phyloP scores from a whole-genome alignment of 1,284 basidiomycete species.

The Naganishia cerealis region DNA sequence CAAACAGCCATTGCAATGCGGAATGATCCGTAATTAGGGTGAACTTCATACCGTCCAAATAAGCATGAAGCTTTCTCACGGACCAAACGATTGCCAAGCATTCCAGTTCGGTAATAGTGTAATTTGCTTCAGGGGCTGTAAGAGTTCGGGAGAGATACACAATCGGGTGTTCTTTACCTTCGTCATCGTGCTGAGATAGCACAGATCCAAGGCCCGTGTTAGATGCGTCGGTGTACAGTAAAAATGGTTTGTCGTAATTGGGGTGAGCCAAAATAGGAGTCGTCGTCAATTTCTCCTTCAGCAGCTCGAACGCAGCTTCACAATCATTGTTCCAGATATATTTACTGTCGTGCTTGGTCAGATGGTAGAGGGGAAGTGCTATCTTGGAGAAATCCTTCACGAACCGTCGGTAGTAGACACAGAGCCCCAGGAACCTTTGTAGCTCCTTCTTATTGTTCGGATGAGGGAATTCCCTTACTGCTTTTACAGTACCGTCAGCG shows the following conservation, averaged over 20 bases:
- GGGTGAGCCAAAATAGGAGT: slow-evolving; percentile 26
- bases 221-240: slow-evolving; percentile 31
- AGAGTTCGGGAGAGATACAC: slow-evolving; percentile 28
- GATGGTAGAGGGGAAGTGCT: slow-evolving; percentile 13
- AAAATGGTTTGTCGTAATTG: slow-evolving; percentile 24
- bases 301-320: slow-evolving; percentile 9
- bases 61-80: slow-evolving; percentile 28
- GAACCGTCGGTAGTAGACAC: slow-evolving; percentile 27
- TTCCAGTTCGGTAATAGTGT: slow-evolving; percentile 31
- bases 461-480: slow-evolving; percentile 22
- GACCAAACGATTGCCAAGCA: slow-evolving; percentile 28
- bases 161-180: slow-evolving; percentile 28
- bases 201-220: slow-evolving; percentile 23
- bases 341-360: slow-evolving; percentile 8
- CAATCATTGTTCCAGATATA: slow-evolving; percentile 11
- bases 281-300: slow-evolving; percentile 4
- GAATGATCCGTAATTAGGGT: slow-evolving; percentile 22
- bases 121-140: slow-evolving; percentile 23
- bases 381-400: slow-evolving; percentile 14
- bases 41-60: slow-evolving; percentile 23
- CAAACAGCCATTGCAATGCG: too few relatives aligned
- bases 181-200: slow-evolving; percentile 9
- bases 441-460: slow-evolving; percentile 20
- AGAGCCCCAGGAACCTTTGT: slow-evolving; percentile 28
- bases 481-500: slow-evolving; percentile 11